phyloP scores from a whole-genome alignment of 2,329 filamentous ascomycete species.

The Shiraia bambusicola region DNA sequence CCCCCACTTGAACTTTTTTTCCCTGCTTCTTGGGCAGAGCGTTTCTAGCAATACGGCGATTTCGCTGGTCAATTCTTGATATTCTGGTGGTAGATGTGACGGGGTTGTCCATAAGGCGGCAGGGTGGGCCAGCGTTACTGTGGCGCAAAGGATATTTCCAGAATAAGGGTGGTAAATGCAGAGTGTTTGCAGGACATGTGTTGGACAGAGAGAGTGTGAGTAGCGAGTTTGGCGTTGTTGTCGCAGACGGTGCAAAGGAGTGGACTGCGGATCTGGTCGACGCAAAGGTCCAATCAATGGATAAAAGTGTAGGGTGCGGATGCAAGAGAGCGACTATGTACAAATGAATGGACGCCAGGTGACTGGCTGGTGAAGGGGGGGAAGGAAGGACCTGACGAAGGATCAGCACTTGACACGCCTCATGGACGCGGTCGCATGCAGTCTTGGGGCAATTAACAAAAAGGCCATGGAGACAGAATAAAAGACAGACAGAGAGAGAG shows the following conservation, averaged over 20 bases:
- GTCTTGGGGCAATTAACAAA: background rate
- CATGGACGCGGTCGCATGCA: conserved; percentile 18
- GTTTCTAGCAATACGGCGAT: conserved; percentile 20
- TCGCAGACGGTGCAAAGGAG: conserved; percentile 30
- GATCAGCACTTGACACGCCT: conserved; percentile 30
- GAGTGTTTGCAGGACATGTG: conserved; percentile 27
- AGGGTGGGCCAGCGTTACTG: conserved; percentile 13
- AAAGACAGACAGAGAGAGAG: too few relatives aligned
- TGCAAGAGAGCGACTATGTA: conserved; percentile 34
- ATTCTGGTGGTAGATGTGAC: conserved; percentile 22
- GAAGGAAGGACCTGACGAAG: conserved; percentile 26
- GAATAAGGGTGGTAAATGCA: conserved; percentile 24
- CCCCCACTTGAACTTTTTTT: background rate
- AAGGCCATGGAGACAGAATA: background rate
- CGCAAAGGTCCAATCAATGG: conserved; percentile 42
- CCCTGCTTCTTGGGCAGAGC: conserved; percentile 7
- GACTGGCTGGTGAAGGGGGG: conserved; percentile 29
- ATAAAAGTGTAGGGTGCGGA: conserved; percentile 17
- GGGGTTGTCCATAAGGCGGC: conserved; percentile 33
- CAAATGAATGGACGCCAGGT: conserved; percentile 47
- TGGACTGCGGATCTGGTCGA: conserved; percentile 31
- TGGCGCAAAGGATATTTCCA: conserved; percentile 21
- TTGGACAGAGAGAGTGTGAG: conserved; percentile 29
- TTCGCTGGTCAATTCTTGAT: conserved; percentile 29
- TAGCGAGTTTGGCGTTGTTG: conserved; percentile 25